Evolutionary conservation across 768 basidiomycete genomes (phyloP).

Genomic region (Pholiota conissans): DNA sequence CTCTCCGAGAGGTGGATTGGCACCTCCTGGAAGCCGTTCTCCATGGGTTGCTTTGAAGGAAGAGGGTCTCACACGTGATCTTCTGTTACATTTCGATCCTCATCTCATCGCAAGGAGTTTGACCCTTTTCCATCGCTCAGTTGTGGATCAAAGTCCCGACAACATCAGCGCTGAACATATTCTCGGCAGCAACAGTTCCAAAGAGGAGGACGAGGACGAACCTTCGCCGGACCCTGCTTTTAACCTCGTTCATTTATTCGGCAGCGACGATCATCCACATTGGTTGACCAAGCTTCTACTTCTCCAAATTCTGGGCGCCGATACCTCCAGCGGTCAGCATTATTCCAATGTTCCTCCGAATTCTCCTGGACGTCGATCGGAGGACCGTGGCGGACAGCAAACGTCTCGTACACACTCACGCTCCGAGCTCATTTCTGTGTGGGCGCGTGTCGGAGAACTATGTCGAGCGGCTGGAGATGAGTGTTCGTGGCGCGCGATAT

Average conservation of each 20-base stretch:
- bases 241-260: constrained; percentile 48
- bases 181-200: constrained; percentile 20
- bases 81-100: constrained; percentile 64
- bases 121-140: constrained; percentile 55
- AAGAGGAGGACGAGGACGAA: neutral
- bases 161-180: constrained; percentile 50
- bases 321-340: constrained; percentile 37
- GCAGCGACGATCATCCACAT: constrained; percentile 70
- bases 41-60: constrained; percentile 57
- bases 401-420: constrained; percentile 68
- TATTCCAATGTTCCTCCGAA: constrained; percentile 12
- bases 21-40: constrained; percentile 20
- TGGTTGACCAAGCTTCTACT: constrained; percentile 80
- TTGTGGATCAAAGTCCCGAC: constrained; percentile 52
- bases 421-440: constrained; percentile 69
- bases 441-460: constrained; percentile 73
- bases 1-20: constrained; percentile 20
- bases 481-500: constrained; percentile 76
- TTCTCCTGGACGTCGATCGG: constrained; percentile 31
- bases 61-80: constrained; percentile 68
- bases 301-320: constrained; percentile 66
- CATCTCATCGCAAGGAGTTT: constrained; percentile 64
- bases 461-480: constrained; percentile 76
- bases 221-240: neutral
- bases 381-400: constrained; percentile 30